Evolutionary conservation across 805 yeast species (phyloP).

Genomic region (Suhomyces canberraensis): DNA sequence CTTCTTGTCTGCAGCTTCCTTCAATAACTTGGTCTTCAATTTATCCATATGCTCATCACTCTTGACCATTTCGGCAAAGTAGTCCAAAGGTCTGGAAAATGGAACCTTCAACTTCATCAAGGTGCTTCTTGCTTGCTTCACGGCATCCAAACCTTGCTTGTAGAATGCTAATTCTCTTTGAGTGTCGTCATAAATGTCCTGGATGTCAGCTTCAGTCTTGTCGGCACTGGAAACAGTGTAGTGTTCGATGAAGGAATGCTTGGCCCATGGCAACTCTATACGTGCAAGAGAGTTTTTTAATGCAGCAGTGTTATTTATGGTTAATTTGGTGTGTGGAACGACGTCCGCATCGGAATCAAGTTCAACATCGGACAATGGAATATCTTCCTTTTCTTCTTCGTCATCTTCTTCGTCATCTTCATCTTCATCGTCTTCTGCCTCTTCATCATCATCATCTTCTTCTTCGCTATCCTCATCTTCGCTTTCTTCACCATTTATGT

Average conservation of each 20-base stretch:
- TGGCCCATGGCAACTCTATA: slow-evolving; percentile 61
- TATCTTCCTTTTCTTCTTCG: slow-evolving; percentile 70
- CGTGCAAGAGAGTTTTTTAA: slow-evolving; percentile 65
- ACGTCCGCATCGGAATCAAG: slow-evolving; percentile 92
- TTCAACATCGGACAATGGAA: slow-evolving; percentile 88
- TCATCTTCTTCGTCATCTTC: slow-evolving; percentile 57
- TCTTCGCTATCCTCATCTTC: slow-evolving; percentile 42
- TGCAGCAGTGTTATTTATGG: slow-evolving; percentile 86
- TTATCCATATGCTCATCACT: slow-evolving; percentile 98
- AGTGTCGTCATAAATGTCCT: slow-evolving; percentile 91
- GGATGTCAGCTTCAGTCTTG: slow-evolving; percentile 62
- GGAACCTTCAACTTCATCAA: slow-evolving; percentile 72
- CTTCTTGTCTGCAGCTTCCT: slow-evolving; percentile 79
- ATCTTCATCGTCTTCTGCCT: slow-evolving; percentile 59
- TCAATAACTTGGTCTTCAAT: slow-evolving; percentile 73
- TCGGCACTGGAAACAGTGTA: slow-evolving; percentile 64
- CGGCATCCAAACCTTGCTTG: slow-evolving; percentile 89
- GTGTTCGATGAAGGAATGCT: slow-evolving; percentile 78
- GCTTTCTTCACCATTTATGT: slow-evolving; percentile 29
- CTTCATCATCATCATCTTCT: slow-evolving; percentile 52
- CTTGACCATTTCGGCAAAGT: slow-evolving; percentile 98
- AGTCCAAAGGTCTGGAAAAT: slow-evolving; percentile 90
- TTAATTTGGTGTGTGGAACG: slow-evolving; percentile 86
- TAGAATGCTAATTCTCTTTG: slow-evolving; percentile 94
- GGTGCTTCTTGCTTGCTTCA: slow-evolving; percentile 62